These are phyloP conservation scores for Colletotrichum orbiculare DNA, from an alignment of 2,329 filamentous ascomycete species.

Conservation along the genomic window DNA sequence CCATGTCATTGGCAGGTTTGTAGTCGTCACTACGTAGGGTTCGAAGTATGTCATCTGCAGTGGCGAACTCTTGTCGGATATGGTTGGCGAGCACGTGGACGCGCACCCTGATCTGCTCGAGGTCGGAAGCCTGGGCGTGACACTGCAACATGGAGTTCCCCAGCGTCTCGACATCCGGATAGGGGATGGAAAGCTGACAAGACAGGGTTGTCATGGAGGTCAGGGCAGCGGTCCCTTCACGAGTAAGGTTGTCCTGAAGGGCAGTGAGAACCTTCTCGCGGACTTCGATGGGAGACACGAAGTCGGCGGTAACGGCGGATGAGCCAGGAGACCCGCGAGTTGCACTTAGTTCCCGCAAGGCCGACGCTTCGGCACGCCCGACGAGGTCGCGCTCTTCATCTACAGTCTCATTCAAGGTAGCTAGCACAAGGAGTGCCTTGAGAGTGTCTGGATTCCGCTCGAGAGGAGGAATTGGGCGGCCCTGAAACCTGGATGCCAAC, in stretches of 20 bases:
- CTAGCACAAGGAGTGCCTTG: conserved; percentile 77
- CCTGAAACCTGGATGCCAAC: conserved; percentile 77
- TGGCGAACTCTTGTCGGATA: conserved; percentile 61
- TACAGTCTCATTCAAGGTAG: conserved; percentile 79
- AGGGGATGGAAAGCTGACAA: conserved; percentile 60
- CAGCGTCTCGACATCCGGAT: conserved; percentile 60
- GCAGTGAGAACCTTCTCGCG: conserved; percentile 60
- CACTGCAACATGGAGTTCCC: conserved; percentile 65
- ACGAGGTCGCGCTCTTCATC: conserved; percentile 75
- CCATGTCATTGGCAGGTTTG: conserved; percentile 67
- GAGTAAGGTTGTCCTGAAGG: conserved; percentile 64
- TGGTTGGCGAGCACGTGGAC: conserved; percentile 67
- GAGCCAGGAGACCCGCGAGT: neutral
- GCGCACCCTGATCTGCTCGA: conserved; percentile 66
- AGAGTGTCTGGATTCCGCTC: conserved; percentile 90
- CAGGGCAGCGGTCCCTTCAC: conserved; percentile 66
- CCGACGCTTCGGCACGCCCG: conserved; percentile 67
- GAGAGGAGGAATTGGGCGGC: conserved; percentile 74
- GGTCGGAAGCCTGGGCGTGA: conserved; percentile 62
- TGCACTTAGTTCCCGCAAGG: conserved; percentile 62
- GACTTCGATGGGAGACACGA: conserved; percentile 40
- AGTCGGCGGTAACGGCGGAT: neutral
- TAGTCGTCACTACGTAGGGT: conserved; percentile 60
- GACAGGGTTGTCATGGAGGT: conserved; percentile 67
- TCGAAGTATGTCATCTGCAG: conserved; percentile 51